Percentiles rank a stretch among this genome's conserved stretches.
Evolutionary conservation across 1,284 basidiomycete genomes (phyloP).

Genomic region (Leccinum fuscescens): DNA sequence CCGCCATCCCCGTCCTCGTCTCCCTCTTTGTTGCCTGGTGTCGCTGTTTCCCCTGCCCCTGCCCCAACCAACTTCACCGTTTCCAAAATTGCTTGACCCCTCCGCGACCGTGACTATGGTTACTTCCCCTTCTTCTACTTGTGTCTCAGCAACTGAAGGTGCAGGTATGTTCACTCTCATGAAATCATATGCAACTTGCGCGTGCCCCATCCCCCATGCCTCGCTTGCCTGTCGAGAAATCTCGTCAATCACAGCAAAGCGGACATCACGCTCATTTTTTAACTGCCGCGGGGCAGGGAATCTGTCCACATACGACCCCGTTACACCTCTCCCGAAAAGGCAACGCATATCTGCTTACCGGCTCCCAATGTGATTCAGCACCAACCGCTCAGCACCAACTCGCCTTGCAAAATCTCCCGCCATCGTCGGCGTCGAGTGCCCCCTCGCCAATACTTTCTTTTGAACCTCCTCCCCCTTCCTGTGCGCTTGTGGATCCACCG

Average conservation of each 20-base stretch:
- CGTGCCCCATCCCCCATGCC: constrained; percentile 51
- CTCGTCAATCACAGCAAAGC: constrained; percentile 52
- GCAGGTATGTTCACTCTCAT: constrained; percentile 54
- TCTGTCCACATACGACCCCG: constrained; percentile 33
- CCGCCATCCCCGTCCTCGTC: not conserved
- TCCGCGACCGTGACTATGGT: not conserved
- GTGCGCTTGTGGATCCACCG: constrained; percentile 49
- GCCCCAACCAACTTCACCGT: not conserved
- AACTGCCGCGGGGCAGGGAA: constrained; percentile 45
- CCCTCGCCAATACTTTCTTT: constrained; percentile 59
- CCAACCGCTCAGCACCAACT: constrained; percentile 64
- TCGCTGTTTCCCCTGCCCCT: not conserved
- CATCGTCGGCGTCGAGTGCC: constrained; percentile 83
- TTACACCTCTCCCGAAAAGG: constrained; percentile 21
- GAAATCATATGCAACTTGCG: constrained; percentile 67
- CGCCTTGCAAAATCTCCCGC: constrained; percentile 76
- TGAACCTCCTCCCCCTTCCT: constrained; percentile 49
- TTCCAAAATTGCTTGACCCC: not conserved
- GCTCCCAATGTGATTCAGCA: constrained; percentile 82
- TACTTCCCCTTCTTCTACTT: not conserved
- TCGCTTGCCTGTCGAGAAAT: constrained; percentile 64
- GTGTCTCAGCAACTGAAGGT: not conserved
- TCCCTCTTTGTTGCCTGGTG: not conserved
- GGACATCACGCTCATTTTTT: constrained; percentile 39
- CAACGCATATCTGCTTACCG: constrained; percentile 47